Evolutionary conservation across 2,329 filamentous ascomycete species (phyloP).

Genomic region (Trematosphaeria pertusa): DNA sequence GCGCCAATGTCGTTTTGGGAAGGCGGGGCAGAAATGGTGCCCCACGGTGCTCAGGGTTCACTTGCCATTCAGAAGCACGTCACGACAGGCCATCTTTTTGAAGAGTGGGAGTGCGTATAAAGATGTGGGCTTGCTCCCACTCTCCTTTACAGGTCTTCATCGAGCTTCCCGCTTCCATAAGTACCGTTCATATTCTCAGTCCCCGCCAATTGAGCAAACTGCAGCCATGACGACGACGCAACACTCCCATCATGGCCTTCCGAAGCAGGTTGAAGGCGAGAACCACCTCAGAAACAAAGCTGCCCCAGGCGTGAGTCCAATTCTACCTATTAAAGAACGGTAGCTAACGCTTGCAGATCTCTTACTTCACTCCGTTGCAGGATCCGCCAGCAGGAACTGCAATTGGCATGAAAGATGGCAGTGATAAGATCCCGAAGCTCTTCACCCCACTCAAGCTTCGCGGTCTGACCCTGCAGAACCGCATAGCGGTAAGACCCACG

Average conservation of each 20-base stretch:
- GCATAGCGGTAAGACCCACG: conserved; percentile 60
- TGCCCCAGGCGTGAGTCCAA: conserved; percentile 49
- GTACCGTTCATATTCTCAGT: too few relatives aligned
- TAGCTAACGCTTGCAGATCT: conserved; percentile 35
- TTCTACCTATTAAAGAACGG: not conserved
- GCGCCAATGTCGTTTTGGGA: conserved; percentile 13
- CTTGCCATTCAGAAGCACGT: conserved; percentile 18
- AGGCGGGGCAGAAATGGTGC: conserved; percentile 23
- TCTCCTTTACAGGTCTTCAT: too few relatives aligned
- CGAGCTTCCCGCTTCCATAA: conserved; percentile 8
- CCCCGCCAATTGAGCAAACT: too few relatives aligned
- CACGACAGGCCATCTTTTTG: conserved; percentile 19
- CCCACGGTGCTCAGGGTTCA: conserved; percentile 16
- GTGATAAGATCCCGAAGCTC: conserved; percentile 63
- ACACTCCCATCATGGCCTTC: conserved; percentile 42
- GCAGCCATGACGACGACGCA: conserved; percentile 33
- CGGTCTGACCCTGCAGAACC: conserved; percentile 70
- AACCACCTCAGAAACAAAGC: conserved; percentile 49
- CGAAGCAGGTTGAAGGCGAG: conserved; percentile 40
- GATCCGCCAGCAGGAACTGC: conserved; percentile 56
- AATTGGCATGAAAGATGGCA: conserved; percentile 55
- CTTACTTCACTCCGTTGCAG: conserved; percentile 58
- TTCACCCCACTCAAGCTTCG: conserved; percentile 65
- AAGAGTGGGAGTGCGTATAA: conserved; percentile 37
- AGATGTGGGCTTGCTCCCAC: conserved; percentile 13